Percentiles rank a stretch among this genome's conserved stretches.
phyloP scores from a whole-genome alignment of 2,329 filamentous ascomycete genomes.

The Drechslerella coelobrocha region DNA sequence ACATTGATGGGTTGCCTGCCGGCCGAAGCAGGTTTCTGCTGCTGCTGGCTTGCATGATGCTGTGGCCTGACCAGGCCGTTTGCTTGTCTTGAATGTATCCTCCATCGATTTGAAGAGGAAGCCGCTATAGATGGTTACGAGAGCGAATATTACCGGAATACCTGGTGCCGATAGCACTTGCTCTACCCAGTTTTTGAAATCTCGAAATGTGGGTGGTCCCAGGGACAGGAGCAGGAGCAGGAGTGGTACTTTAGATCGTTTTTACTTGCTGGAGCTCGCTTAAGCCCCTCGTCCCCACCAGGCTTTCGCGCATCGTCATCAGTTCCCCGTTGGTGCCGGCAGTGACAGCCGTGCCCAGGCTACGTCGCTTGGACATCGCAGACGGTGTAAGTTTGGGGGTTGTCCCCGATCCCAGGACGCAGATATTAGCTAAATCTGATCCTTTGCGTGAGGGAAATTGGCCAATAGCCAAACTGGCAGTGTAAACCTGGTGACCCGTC shows the following conservation, averaged over 20 bases:
- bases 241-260: background rate
- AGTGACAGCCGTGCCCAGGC: slow-evolving; percentile 32
- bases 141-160: background rate
- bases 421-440: slow-evolving; percentile 8
- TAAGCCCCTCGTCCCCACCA: slow-evolving; percentile 30
- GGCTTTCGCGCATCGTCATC: slow-evolving; percentile 47
- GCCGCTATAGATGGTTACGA: too few relatives aligned
- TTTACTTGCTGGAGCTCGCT: slow-evolving; percentile 33
- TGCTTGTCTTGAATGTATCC: background rate
- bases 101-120: too few relatives aligned
- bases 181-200: too few relatives aligned
- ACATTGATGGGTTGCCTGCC: slow-evolving; percentile 42
- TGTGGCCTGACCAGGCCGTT: slow-evolving; percentile 49
- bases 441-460: slow-evolving; percentile 50
- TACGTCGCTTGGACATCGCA: slow-evolving; percentile 46
- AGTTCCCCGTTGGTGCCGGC: slow-evolving; percentile 25
- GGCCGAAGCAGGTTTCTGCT: slow-evolving; percentile 49
- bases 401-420: slow-evolving; percentile 30
- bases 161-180: background rate
- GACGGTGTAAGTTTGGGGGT: slow-evolving; percentile 42
- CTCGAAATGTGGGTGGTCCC: background rate
- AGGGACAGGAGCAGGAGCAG: slow-evolving; percentile 20
- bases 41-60: slow-evolving; percentile 25
- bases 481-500: slow-evolving; percentile 36
- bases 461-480: slow-evolving; percentile 45